A percentile compares a stretch with the other conserved stretches of the same genome.
phyloP scores from a whole-genome alignment of 176 grass and related monocot species.

The Lolium rigidum region DNA sequence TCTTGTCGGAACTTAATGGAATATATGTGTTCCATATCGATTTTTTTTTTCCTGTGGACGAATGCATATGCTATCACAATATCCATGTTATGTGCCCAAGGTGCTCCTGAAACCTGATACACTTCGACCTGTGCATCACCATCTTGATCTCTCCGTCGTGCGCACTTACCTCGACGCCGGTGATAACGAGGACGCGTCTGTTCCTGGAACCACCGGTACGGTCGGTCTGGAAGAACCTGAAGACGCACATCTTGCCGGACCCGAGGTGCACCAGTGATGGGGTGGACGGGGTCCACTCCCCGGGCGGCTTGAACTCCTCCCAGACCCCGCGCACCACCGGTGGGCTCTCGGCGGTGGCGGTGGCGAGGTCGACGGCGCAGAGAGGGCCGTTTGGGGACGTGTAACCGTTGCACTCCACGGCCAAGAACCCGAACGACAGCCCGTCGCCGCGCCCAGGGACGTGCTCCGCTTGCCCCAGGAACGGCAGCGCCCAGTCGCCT shows the following conservation, averaged over 20 bases:
- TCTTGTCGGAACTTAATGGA: too few relatives aligned
- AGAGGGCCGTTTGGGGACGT: neutral
- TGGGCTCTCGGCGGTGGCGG: neutral
- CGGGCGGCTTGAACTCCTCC: neutral
- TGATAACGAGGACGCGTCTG: neutral
- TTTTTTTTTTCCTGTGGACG: neutral
- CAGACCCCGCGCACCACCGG: conserved; percentile 7
- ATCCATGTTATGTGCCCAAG: neutral
- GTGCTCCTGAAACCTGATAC: neutral
- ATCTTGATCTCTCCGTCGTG: neutral
- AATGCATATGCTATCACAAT: neutral
- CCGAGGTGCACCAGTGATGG: neutral
- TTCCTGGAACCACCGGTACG: neutral
- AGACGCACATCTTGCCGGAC: conserved; percentile 10
- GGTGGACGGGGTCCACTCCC: neutral
- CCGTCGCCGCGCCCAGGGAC: neutral
- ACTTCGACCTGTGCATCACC: neutral
- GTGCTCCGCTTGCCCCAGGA: neutral
- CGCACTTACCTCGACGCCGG: neutral
- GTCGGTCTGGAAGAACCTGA: neutral
- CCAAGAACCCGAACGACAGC: neutral
- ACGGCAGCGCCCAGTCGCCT: conserved; percentile 19
- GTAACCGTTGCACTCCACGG: neutral
- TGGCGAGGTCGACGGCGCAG: neutral
- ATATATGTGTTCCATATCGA: neutral